Evolutionary conservation across 805 yeast genomes (phyloP).

Genomic region (Ogataea zsoltii): DNA sequence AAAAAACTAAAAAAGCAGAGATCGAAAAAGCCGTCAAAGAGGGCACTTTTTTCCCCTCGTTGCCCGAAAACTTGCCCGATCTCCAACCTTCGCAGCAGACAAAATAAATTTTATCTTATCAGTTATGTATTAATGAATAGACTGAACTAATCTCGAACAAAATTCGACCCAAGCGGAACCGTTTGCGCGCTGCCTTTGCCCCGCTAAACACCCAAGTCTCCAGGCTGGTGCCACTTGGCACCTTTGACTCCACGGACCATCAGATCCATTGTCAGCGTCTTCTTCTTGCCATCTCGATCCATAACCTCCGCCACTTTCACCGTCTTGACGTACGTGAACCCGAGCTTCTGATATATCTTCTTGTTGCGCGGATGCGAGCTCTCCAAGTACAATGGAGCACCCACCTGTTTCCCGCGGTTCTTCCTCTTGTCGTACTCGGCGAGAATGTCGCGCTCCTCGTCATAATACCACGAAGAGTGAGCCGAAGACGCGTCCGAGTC

Average conservation of each 20-base stretch:
- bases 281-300: constrained; percentile 26
- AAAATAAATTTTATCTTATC: not conserved
- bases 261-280: constrained; percentile 36
- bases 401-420: constrained; percentile 31
- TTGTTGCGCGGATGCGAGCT: constrained; percentile 56
- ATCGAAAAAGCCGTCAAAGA: constrained; percentile 34
- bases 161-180: not conserved
- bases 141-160: no score
- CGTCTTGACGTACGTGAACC: constrained; percentile 43
- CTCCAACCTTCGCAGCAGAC: not conserved
- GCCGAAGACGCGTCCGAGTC: constrained; percentile 35
- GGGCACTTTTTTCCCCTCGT: constrained; percentile 43
- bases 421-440: constrained; percentile 34
- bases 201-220: constrained; percentile 4
- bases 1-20: constrained; percentile 35
- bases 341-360: constrained; percentile 53
- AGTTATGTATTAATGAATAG: no score
- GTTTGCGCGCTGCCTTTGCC: not conserved
- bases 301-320: constrained; percentile 35
- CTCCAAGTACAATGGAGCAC: constrained; percentile 50
- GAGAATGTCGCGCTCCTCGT: constrained; percentile 36
- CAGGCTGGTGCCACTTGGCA: constrained; percentile 32
- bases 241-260: constrained; percentile 42
- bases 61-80: constrained; percentile 1
- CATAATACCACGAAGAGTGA: constrained; percentile 37